phyloP scores from a whole-genome alignment of 2,329 filamentous ascomycete genomes.

The Nothopassalora personata region DNA sequence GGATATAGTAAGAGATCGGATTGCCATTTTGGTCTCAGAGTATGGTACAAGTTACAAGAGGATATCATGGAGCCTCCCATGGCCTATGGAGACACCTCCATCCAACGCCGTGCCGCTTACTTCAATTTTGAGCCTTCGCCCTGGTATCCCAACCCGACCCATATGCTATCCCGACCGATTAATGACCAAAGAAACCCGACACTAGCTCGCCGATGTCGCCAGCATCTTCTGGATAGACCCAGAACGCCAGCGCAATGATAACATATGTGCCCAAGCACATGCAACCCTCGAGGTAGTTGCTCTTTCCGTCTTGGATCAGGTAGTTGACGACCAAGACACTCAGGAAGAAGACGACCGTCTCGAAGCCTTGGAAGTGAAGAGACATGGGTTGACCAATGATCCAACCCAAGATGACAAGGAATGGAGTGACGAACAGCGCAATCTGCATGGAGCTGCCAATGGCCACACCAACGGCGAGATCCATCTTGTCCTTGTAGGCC shows the following conservation, averaged over 20 bases:
- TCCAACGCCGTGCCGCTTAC: background rate
- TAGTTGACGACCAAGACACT: slow-evolving; percentile 84
- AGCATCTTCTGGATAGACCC: slow-evolving; percentile 48
- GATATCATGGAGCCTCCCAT: background rate
- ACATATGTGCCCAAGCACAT: slow-evolving; percentile 52
- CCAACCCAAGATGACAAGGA: slow-evolving; percentile 54
- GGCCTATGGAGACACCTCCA: background rate
- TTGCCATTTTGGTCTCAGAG: background rate
- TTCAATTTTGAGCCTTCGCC: background rate
- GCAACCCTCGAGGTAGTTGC: slow-evolving; percentile 80
- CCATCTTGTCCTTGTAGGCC: slow-evolving; percentile 54
- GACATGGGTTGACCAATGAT: slow-evolving; percentile 52
- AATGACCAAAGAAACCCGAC: slow-evolving; percentile 15
- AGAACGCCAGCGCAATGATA: slow-evolving; percentile 57
- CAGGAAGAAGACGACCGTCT: slow-evolving; percentile 81
- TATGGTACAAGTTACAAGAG: background rate
- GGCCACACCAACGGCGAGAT: slow-evolving; percentile 52
- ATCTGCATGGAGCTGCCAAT: slow-evolving; percentile 53
- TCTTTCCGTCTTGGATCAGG: slow-evolving; percentile 75
- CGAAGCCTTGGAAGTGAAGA: slow-evolving; percentile 81
- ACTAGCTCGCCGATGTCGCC: slow-evolving; percentile 18
- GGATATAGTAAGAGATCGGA: background rate
- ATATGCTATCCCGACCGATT: background rate
- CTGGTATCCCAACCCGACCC: background rate
- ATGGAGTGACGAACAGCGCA: slow-evolving; percentile 54